Percentiles rank a stretch among this genome's conserved stretches.
Evolutionary conservation across 208 protist genomes (phyloP).

Genomic region (Acanthamoeba royreba): DNA sequence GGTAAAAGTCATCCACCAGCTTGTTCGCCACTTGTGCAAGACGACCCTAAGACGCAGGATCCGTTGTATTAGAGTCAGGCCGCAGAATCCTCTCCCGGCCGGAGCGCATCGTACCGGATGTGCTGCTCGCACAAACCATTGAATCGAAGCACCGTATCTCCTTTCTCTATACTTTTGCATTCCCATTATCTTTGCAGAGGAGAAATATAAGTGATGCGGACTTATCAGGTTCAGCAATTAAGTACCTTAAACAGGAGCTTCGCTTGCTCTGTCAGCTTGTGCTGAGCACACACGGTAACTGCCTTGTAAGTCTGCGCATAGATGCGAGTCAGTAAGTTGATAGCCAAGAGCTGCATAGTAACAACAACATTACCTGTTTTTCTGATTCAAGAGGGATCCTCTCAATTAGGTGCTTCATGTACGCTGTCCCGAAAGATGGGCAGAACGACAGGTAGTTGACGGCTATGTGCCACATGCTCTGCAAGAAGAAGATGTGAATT

Average conservation of each 20-base stretch:
- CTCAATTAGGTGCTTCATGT: conserved; percentile 24
- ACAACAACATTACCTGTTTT: no score
- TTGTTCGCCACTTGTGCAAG: conserved; percentile 45
- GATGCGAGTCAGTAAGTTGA: no score
- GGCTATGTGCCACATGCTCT: not conserved
- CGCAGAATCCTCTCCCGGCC: no score
- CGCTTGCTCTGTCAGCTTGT: conserved; percentile 12
- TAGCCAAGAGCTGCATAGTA: no score
- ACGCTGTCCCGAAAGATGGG: not conserved
- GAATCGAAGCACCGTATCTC: not conserved
- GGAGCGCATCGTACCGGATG: not conserved
- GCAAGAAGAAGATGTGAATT: not conserved
- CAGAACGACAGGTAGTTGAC: conserved; percentile 33
- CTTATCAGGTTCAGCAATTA: no score
- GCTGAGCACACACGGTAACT: not conserved
- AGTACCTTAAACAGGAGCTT: conserved; percentile 38
- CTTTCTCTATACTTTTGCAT: conserved; percentile 10
- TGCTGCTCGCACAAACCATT: conserved; percentile 29
- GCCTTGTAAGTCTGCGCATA: conserved; percentile 17
- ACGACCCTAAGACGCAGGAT: not conserved
- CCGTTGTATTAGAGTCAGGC: no score
- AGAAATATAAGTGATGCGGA: not conserved
- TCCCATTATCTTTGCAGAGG: not conserved
- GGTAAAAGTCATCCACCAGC: conserved; percentile 48
- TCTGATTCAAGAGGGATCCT: conserved; percentile 5